phyloP scores from a whole-genome alignment of 139 green algal genomes.

The Tetradesmus lagerheimii region DNA sequence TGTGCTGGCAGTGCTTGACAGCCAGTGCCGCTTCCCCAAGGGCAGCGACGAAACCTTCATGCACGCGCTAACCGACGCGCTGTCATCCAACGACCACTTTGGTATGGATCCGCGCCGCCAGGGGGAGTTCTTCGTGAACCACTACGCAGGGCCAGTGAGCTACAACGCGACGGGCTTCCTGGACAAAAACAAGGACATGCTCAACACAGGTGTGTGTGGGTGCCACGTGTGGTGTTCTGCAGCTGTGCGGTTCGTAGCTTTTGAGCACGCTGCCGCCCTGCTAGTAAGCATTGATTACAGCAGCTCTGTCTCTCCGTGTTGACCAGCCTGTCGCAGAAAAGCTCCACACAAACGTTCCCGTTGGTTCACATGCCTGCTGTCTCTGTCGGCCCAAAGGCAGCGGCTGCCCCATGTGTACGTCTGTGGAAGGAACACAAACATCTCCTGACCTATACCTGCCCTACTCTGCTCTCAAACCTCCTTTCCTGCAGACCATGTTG shows the following conservation, averaged over 20 bases:
- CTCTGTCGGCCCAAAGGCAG: too few relatives aligned
- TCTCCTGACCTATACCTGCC: too few relatives aligned
- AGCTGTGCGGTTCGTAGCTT: too few relatives aligned
- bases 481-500: slow-evolving; percentile 69
- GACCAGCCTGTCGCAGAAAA: too few relatives aligned
- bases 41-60: slow-evolving; percentile 80
- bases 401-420: too few relatives aligned
- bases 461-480: too few relatives aligned
- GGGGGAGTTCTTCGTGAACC: slow-evolving; percentile 76
- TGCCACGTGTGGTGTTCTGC: too few relatives aligned
- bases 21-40: slow-evolving; percentile 87
- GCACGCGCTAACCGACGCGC: slow-evolving; percentile 43
- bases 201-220: slow-evolving; percentile 63
- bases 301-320: too few relatives aligned
- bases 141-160: slow-evolving; percentile 83
- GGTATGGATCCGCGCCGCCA: slow-evolving; percentile 55
- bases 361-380: too few relatives aligned
- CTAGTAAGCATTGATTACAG: too few relatives aligned
- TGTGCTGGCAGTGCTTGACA: slow-evolving; percentile 95
- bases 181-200: slow-evolving; percentile 90
- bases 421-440: too few relatives aligned
- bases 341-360: too few relatives aligned
- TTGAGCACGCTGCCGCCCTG: neutral
- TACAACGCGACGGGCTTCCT: slow-evolving; percentile 78
- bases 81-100: slow-evolving; percentile 69